Evolutionary conservation across 2,329 filamentous ascomycete genomes (phyloP), one percentile per base, ranked within the genome.

Genomic region (Elsinoe ampelina): DNA sequence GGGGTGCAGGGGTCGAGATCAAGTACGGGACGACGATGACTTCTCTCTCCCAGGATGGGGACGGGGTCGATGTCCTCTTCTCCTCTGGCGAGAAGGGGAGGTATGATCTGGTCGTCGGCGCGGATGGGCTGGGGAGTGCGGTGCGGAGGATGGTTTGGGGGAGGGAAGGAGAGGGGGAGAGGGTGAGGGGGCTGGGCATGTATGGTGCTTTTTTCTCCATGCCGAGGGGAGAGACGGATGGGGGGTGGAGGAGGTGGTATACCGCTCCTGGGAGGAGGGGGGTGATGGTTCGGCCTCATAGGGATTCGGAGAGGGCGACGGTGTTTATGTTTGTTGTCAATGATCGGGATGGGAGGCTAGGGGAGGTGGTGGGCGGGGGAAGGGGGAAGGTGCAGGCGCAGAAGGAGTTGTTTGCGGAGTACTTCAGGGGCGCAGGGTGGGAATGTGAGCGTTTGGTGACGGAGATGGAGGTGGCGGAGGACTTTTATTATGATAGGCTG

Each of bases 131-230:
- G 8, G 62, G 63, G 43, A 66, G 63, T 51, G 51, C 55, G 1
- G 69, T 66, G 3, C 60, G 68, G 12, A 59, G 55, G 15, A 26
- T 67, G 45, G 63, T 62, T 2, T 70, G 63, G 41, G 66, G 67
- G 10, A 58, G 58, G 1, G 43, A 61, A 20, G 59, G 57, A n/a
- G 63, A 66, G 12, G 39, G 58, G 0, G 55, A 57, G 1, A 32
- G 59, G 5, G 11, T 66, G 17, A 60, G 62, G 11, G 54, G 51
- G 2, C 38, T 68, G 15, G 59, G 62, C n/a, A 64, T 66, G 57
- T 69, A 66, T 55, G 63, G 61, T 13, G 66, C 58, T 1, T 69
- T 67, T 62, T 69, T 68, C 60, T 64, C 60, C 34, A 65, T 68
- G 54, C 63, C 66, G 0, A 59, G 57, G 5, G 54, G 55, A 15